Percentiles rank a stretch among this genome's conserved stretches.
Conservation (phyloP, 352 stramenopile species). For the Pythium scleroteichum region DNA sequence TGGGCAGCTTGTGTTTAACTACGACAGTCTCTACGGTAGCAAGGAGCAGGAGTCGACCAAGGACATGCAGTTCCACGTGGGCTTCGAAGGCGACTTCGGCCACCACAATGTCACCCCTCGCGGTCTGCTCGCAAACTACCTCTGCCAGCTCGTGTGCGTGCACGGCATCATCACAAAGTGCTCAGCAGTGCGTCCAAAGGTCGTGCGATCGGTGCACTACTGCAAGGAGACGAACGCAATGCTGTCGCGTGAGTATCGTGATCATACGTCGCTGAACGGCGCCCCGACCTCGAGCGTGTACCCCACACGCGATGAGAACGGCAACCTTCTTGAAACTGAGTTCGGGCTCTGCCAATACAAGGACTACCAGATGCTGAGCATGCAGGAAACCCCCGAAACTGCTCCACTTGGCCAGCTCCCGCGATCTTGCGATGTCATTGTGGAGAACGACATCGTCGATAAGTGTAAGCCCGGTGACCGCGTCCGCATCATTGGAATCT, state of each 20-base stretch:
- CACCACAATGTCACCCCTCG: constrained; percentile 93
- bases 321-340: constrained; percentile 97
- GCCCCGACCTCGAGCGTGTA: constrained; percentile 90
- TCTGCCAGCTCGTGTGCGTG: constrained; percentile 97
- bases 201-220: constrained; percentile 98
- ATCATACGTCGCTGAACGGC: constrained; percentile 95
- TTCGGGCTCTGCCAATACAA: constrained; percentile 98
- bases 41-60: constrained; percentile 71
- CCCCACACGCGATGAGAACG: constrained; percentile 95
- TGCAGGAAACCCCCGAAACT: constrained; percentile 91
- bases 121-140: constrained; percentile 85
- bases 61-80: constrained; percentile 86
- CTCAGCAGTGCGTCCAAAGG: constrained; percentile 97
- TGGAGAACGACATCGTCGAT: constrained; percentile 99
- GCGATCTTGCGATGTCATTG: constrained; percentile 96
- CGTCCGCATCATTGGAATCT: constrained; percentile 94
- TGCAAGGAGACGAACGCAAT: constrained; percentile 95
- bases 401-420: constrained; percentile 97
- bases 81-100: constrained; percentile 93
- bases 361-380: constrained; percentile 96
- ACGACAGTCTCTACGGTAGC: constrained; percentile 77
- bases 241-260: constrained; percentile 93
- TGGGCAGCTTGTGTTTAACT: constrained; percentile 66
- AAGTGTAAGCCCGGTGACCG: constrained; percentile 98
- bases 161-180: constrained; percentile 99